phyloP scores from a whole-genome alignment of 495 filamentous ascomycete species.

The Podospora appendiculata region DNA sequence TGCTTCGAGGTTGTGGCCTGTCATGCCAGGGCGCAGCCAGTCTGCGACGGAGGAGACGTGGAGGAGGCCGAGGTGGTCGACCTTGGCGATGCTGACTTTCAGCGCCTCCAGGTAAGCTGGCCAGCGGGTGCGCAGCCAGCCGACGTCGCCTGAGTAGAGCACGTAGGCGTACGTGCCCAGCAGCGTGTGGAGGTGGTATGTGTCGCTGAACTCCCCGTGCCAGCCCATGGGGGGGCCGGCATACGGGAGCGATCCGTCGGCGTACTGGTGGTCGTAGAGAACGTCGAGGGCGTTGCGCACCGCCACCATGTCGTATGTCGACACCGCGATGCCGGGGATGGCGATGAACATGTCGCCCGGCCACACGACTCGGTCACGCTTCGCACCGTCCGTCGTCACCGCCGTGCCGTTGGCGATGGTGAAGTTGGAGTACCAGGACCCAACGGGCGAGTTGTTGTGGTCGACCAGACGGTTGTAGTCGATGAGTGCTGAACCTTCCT shows the following conservation, averaged over 20 bases:
- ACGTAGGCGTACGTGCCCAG: slow-evolving; percentile 54
- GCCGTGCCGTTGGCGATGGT: slow-evolving; percentile 46
- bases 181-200: slow-evolving; percentile 56
- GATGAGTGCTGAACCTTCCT: slow-evolving; percentile 39
- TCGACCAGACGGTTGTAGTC: slow-evolving; percentile 30
- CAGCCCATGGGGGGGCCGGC: slow-evolving; percentile 52
- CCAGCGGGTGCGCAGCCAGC: slow-evolving; percentile 45
- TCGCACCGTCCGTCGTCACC: slow-evolving; percentile 48
- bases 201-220: slow-evolving; percentile 45
- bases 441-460: slow-evolving; percentile 22
- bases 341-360: slow-evolving; percentile 45
- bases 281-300: slow-evolving; percentile 39
- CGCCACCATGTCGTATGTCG: slow-evolving; percentile 34
- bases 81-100: slow-evolving; percentile 43
- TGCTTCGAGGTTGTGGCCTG: slow-evolving; percentile 43
- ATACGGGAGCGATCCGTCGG: slow-evolving; percentile 46
- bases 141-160: slow-evolving; percentile 48
- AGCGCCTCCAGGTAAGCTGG: slow-evolving; percentile 41
- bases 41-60: slow-evolving; percentile 47
- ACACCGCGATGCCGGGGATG: slow-evolving; percentile 37
- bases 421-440: slow-evolving; percentile 34
- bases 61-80: slow-evolving; percentile 40
- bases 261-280: slow-evolving; percentile 36
- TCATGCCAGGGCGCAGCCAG: slow-evolving; percentile 46
- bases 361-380: slow-evolving; percentile 51